Evolutionary conservation across 2,329 filamentous ascomycete genomes (phyloP).

Genomic region (Epicoccum nigrum): DNA sequence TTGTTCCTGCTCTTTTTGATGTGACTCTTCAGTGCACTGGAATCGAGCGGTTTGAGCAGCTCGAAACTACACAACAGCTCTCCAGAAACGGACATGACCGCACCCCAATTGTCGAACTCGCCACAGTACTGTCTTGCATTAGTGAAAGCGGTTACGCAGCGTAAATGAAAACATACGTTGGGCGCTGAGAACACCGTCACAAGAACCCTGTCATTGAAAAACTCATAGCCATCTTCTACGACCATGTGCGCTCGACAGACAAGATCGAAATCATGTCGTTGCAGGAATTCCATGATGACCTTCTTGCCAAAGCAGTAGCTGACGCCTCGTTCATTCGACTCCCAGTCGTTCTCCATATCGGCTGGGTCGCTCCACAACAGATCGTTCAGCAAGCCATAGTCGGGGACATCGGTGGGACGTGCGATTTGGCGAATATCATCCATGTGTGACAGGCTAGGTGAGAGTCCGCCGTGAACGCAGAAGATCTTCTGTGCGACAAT

Average conservation of each 20-base stretch:
- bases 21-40: slow-evolving; percentile 93
- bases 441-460: slow-evolving; percentile 92
- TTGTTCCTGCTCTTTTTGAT: slow-evolving; percentile 98
- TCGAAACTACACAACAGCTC: slow-evolving; percentile 97
- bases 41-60: slow-evolving; percentile 93
- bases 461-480: slow-evolving; percentile 93
- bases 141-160: slow-evolving; percentile 21
- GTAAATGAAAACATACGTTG: slow-evolving; percentile 72
- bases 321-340: slow-evolving; percentile 94
- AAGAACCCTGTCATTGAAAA: slow-evolving; percentile 92
- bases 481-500: slow-evolving; percentile 98
- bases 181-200: slow-evolving; percentile 98
- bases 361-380: slow-evolving; percentile 96
- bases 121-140: slow-evolving; percentile 78
- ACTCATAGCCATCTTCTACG: slow-evolving; percentile 98
- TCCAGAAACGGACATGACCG: slow-evolving; percentile 95
- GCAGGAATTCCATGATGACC: slow-evolving; percentile 94
- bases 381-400: slow-evolving; percentile 94
- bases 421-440: slow-evolving; percentile 97
- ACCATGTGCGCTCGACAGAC: slow-evolving; percentile 99
- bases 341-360: slow-evolving; percentile 98
- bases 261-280: slow-evolving; percentile 93
- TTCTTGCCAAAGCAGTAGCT: slow-evolving; percentile 99
- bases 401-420: slow-evolving; percentile 93
- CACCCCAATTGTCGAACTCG: slow-evolving; percentile 99